Base-by-base conservation (phyloP, 2,329 filamentous ascomycete species). In the Cladophialophora chaetospira region DNA sequence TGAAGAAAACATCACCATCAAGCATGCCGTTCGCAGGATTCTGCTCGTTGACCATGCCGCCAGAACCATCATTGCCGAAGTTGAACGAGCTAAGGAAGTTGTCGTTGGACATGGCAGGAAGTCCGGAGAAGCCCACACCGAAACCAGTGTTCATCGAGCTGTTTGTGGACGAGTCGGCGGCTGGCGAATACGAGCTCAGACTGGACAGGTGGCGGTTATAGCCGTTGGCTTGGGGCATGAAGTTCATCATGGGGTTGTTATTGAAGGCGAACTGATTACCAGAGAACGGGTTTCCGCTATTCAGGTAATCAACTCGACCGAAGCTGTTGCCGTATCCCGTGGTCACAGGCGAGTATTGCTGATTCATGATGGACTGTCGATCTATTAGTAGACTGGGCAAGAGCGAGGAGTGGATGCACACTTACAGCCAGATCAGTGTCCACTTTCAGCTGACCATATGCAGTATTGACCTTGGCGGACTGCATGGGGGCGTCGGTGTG, bases 81-180 rank as follows among this genome's bases (percentile, higher is more conserved):
- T 19, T 33, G 36, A 40, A 26, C 13, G 28, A 4, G 11, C 31
- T 26, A 42, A 54, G 35, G 43, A 48, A 47, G 28, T 50, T 40
- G 40, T 26, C 17, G 31, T 55, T 47, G 11, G 57, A 55, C 42
- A 40, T 49, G 9, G 56, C 46, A 6, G 51, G 38, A 6, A 53
- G 40, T 6, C 42, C 46, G 3, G 31, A n/a, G 15, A 8, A 35
- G 15, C 46, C 44, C 51, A 55, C 55, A 3, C 5, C 38, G 17
- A 26, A 28, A 19, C 36, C 46, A 17, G n/a, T n/a, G n/a, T n/a
- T n/a, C 9, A 55, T 10, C 9, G 53, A 57, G 48, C 52, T 49
- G 47, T 57, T 57, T 2, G 47, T 40, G 21, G 40, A 45, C 28
- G 47, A 52, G n/a, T 52, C 42, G 10, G 15, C 23, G 2, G 28